These are phyloP conservation scores for Paraconiothyrium sp. DNA, from an alignment of 2,329 filamentous ascomycete genomes.

Conservation along the genomic window DNA sequence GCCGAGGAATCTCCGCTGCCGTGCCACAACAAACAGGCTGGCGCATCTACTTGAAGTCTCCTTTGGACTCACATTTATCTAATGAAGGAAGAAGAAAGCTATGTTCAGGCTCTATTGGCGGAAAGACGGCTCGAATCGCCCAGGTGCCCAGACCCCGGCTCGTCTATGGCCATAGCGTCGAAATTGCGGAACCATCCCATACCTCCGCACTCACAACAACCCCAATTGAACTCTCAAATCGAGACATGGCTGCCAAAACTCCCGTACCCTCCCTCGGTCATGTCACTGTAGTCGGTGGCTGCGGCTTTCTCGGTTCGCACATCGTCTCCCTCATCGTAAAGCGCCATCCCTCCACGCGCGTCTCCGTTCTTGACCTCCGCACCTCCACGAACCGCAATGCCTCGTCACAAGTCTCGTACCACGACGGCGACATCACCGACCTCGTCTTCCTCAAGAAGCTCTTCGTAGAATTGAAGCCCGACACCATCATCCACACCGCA, in stretches of 20 bases:
- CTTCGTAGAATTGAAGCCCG: slow-evolving; percentile 55
- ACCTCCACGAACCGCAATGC: slow-evolving; percentile 52
- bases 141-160: slow-evolving; percentile 3
- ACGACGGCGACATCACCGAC: slow-evolving; percentile 61
- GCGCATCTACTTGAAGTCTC: background rate
- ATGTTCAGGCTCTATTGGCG: background rate
- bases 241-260: slow-evolving; percentile 17
- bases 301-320: slow-evolving; percentile 62
- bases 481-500: slow-evolving; percentile 62
- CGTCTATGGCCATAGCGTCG: background rate
- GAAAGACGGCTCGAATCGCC: background rate
- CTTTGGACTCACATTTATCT: background rate
- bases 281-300: slow-evolving; percentile 60
- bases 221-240: slow-evolving; percentile 24
- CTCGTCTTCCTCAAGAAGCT: slow-evolving; percentile 52
- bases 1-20: slow-evolving; percentile 11
- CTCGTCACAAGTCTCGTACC: slow-evolving; percentile 57
- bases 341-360: slow-evolving; percentile 52
- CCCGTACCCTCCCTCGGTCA: slow-evolving; percentile 52
- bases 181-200: background rate
- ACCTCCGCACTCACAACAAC: slow-evolving; percentile 7
- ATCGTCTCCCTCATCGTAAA: slow-evolving; percentile 59
- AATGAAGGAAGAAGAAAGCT: background rate
- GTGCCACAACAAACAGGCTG: background rate
- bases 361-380: slow-evolving; percentile 60